A percentile compares a stretch with the other conserved stretches of the same genome.
phyloP scores from a whole-genome alignment of 192 early-diverging fungal genomes.

The Physocladia obscura region DNA sequence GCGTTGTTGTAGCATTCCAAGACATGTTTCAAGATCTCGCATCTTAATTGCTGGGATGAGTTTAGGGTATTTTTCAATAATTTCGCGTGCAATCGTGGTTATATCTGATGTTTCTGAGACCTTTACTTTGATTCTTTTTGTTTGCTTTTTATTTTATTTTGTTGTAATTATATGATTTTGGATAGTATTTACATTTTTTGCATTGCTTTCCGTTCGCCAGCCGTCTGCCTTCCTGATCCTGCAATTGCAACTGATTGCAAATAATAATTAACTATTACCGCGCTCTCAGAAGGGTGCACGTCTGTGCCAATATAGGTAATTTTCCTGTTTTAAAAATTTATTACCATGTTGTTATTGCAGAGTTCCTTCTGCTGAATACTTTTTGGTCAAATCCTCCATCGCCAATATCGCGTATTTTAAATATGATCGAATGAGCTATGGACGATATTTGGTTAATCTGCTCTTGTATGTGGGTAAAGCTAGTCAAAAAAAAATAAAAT shows the following conservation, averaged over 20 bases:
- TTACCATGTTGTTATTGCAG: neutral
- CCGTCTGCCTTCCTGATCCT: slow-evolving; percentile 43
- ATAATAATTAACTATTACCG: slow-evolving; percentile 52
- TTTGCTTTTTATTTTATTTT: neutral
- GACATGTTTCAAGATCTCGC: slow-evolving; percentile 9
- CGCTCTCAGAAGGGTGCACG: slow-evolving; percentile 52
- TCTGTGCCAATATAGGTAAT: slow-evolving; percentile 48
- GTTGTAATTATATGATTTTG: neutral
- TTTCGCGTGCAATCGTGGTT: slow-evolving; percentile 39
- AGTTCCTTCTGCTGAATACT: neutral
- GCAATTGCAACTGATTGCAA: slow-evolving; percentile 44
- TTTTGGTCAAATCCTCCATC: neutral
- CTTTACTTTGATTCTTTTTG: neutral
- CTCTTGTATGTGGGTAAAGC: too few species aligned
- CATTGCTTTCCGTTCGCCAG: slow-evolving; percentile 40
- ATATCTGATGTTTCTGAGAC: slow-evolving; percentile 17
- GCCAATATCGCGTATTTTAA: too few species aligned
- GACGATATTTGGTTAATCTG: too few species aligned
- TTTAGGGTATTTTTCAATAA: slow-evolving; percentile 52
- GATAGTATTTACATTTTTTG: slow-evolving; percentile 47
- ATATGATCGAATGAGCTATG: too few species aligned
- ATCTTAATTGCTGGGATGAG: slow-evolving; percentile 39
- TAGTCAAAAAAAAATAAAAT: too few species aligned
- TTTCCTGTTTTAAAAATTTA: slow-evolving; percentile 37
- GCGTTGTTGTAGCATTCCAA: slow-evolving; percentile 31